Percentiles rank a stretch among this genome's conserved stretches.
Evolutionary conservation across 805 yeast genomes (phyloP).

Genomic region (Barnettozyma salicaria): DNA sequence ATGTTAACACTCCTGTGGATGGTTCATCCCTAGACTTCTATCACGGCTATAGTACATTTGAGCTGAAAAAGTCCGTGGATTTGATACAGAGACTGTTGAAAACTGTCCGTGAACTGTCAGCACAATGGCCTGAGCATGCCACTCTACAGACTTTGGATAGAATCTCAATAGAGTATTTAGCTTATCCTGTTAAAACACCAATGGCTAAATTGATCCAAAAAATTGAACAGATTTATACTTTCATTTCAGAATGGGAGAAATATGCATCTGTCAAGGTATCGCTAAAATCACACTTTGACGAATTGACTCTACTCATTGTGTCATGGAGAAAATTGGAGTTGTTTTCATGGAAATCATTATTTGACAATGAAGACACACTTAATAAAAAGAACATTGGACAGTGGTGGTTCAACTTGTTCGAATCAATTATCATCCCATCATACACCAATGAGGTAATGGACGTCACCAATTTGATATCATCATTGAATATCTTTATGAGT

Average conservation of each 20-base stretch:
- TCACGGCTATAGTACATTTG: slow-evolving; percentile 51
- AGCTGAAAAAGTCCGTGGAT: slow-evolving; percentile 53
- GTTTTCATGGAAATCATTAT: slow-evolving; percentile 75
- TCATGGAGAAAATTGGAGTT: slow-evolving; percentile 89
- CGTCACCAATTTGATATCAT: slow-evolving; percentile 38
- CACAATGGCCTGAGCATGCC: slow-evolving; percentile 93
- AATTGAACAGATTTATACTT: slow-evolving; percentile 79
- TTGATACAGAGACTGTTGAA: slow-evolving; percentile 40
- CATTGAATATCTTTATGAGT: slow-evolving; percentile 70
- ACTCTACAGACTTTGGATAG: slow-evolving; percentile 64
- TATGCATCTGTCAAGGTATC: slow-evolving; percentile 79
- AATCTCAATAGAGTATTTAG: slow-evolving; percentile 59
- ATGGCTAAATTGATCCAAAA: slow-evolving; percentile 73
- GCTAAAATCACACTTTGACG: slow-evolving; percentile 46
- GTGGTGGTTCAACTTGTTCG: slow-evolving; percentile 93
- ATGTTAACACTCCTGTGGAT: slow-evolving; percentile 24
- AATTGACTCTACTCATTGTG: slow-evolving; percentile 63
- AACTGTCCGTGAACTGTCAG: slow-evolving; percentile 41
- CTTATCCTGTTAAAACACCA: slow-evolving; percentile 61
- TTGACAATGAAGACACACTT: slow-evolving; percentile 53
- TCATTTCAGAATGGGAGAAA: slow-evolving; percentile 87
- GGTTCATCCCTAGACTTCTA: slow-evolving; percentile 53
- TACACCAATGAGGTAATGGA: slow-evolving; percentile 33
- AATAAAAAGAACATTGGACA: slow-evolving; percentile 50
- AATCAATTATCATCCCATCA: slow-evolving; percentile 54